Evolutionary conservation across 2,329 filamentous ascomycete genomes (phyloP).

Genomic region (Aspergillus flavus): DNA sequence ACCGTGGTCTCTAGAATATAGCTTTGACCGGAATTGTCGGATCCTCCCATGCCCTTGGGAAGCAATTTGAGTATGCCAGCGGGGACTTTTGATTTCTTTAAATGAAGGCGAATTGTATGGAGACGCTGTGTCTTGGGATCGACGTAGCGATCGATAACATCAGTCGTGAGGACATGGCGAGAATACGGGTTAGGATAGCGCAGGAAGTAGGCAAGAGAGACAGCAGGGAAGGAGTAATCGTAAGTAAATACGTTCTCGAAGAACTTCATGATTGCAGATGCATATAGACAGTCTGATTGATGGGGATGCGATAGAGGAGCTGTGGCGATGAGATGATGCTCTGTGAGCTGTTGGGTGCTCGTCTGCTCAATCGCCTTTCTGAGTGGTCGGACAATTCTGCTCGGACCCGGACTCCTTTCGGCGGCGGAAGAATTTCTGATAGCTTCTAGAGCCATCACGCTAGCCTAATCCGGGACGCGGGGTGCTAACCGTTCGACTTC

Average conservation of each 20-base stretch:
- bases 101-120: constrained; percentile 63
- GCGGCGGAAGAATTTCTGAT: constrained; percentile 22
- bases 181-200: constrained; percentile 70
- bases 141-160: constrained; percentile 66
- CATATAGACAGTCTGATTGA: constrained; percentile 15
- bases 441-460: constrained; percentile 18
- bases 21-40: constrained; percentile 60
- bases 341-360: constrained; percentile 14
- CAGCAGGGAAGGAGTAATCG: constrained; percentile 66
- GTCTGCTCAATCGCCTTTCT: constrained; percentile 22
- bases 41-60: constrained; percentile 61
- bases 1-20: constrained; percentile 66
- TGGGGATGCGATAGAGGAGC: constrained; percentile 5
- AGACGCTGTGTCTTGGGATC: constrained; percentile 62
- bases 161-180: constrained; percentile 66
- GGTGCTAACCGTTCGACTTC: constrained; percentile 12
- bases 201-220: constrained; percentile 69
- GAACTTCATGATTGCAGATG: constrained; percentile 52
- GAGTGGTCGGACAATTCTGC: constrained; percentile 19
- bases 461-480: constrained; percentile 27
- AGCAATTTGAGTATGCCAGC: constrained; percentile 63
- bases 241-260: constrained; percentile 61
- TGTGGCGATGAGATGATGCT: constrained; percentile 12
- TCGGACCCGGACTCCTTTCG: constrained; percentile 14
- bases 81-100: constrained; percentile 66